These are phyloP conservation scores for Astrephomene gubernaculifera DNA, from an alignment of 139 green algal species.

Conservation along the genomic window DNA sequence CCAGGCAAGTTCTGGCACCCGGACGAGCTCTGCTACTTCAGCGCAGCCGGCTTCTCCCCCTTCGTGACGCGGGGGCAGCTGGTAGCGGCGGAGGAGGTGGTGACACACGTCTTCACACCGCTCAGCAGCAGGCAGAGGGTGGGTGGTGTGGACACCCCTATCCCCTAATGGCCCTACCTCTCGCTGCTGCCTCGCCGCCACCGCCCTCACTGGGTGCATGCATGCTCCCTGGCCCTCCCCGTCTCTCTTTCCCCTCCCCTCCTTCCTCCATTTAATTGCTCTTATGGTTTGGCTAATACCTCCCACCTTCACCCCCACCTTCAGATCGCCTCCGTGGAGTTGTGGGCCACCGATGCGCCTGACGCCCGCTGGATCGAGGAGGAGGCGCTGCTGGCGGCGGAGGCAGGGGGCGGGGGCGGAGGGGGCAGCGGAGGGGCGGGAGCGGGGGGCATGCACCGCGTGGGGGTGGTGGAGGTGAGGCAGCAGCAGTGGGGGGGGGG, in stretches of 20 bases:
- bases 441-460: not conserved
- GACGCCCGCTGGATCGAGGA: not conserved
- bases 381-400: not conserved
- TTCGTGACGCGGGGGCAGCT: conserved; percentile 38
- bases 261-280: not conserved
- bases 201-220: not conserved
- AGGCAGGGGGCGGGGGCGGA: not conserved
- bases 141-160: not conserved
- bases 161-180: not conserved
- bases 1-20: conserved; percentile 51
- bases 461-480: not conserved
- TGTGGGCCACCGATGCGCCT: conserved; percentile 14
- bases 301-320: not conserved
- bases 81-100: conserved; percentile 29
- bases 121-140: conserved; percentile 22
- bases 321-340: conserved; percentile 36
- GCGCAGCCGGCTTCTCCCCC: conserved; percentile 26
- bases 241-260: not conserved
- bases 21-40: conserved; percentile 42
- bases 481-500: not conserved
- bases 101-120: conserved; percentile 43
- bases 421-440: not conserved
- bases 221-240: not conserved
- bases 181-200: not conserved
- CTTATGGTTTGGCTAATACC: not conserved